Evolutionary conservation across 306 rosid species (phyloP).

Genomic region (Biancaea sappan): DNA sequence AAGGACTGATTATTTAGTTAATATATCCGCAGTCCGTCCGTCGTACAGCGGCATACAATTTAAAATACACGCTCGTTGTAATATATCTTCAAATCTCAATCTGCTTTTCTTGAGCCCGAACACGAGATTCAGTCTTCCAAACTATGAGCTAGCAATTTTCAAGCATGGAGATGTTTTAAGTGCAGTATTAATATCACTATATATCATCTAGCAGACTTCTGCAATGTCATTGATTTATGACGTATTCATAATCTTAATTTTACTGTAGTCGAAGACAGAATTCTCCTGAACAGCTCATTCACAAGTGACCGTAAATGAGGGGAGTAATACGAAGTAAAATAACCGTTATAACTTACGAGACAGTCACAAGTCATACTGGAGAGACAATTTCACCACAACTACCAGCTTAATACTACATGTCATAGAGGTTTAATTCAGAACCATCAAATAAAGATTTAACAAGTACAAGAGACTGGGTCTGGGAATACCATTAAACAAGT

Average conservation of each 20-base stretch:
- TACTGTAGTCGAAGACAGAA: not conserved
- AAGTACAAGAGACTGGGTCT: slow-evolving; percentile 25
- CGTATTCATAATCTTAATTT: not conserved
- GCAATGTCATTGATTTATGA: not conserved
- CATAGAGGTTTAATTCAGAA: slow-evolving; percentile 31
- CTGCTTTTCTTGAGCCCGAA: too few relatives aligned
- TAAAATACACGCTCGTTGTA: too few relatives aligned
- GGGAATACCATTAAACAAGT: slow-evolving; percentile 27
- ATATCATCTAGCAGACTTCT: not conserved
- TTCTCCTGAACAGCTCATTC: not conserved
- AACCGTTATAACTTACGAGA: slow-evolving; percentile 23
- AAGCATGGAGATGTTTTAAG: too few relatives aligned
- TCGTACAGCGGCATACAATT: too few relatives aligned
- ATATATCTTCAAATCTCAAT: too few relatives aligned
- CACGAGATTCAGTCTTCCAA: too few relatives aligned
- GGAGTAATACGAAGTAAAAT: slow-evolving; percentile 12
- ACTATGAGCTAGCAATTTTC: too few relatives aligned
- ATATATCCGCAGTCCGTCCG: too few relatives aligned
- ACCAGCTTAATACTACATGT: slow-evolving; percentile 32
- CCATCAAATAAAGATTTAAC: slow-evolving; percentile 37
- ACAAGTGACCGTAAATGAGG: slow-evolving; percentile 9
- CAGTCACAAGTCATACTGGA: slow-evolving; percentile 44
- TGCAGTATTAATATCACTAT: not conserved
- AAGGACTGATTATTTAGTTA: too few relatives aligned
- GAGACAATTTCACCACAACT: slow-evolving; percentile 29